Evolutionary conservation across 2,329 filamentous ascomycete species (phyloP), one percentile per base, ranked within the genome.

Genomic region (Arthrocladium fulminans): DNA sequence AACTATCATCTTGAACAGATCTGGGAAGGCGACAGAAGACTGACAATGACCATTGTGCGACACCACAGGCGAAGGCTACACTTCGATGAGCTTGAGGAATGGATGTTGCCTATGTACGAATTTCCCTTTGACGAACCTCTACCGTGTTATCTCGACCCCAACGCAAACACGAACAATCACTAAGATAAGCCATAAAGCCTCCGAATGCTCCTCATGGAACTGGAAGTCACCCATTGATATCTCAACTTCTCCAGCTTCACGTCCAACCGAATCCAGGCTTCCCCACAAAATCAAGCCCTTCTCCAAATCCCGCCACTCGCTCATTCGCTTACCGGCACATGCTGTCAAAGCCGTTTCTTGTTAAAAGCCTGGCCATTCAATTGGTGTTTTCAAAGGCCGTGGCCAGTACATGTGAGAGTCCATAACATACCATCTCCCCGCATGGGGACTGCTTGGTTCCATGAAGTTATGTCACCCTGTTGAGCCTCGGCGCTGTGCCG

Each of bases 1-100:
- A 54, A 54, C 24, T 58, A 59, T 45, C 45, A 56, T 32, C 49
- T 57, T 19, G 50, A 55, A 15, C 56, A 59, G 44, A 49, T 53
- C 19, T 59, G 57, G 57, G 45, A 51, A 22, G 57, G 57, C 9
- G 48, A 57, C 17, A 46, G 57, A 13, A 50, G 53, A 32, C 44
- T 58, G 15, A 48, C 45, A n/a, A 48, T 42, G 45, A 41, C 15
- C 10, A 48, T n/a, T 17, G 32, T 48, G 17, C 37, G 45, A 30
- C 37, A 41, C 12, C 15, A 20, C 17, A 19, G 29, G 9, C 37
- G 38, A 13, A 41, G 27, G 23, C 38, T 19, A 30, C 38, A 48
- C 24, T 48, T 48, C 17, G 38, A 48, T 25, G 45, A 48, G 13
- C 17, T 41, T 3, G 23, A 41, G 23, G 24, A 48, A n/a, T 41